Conservation (phyloP, 2,329 filamentous ascomycete species). For the Madurella mycetomatis region DNA sequence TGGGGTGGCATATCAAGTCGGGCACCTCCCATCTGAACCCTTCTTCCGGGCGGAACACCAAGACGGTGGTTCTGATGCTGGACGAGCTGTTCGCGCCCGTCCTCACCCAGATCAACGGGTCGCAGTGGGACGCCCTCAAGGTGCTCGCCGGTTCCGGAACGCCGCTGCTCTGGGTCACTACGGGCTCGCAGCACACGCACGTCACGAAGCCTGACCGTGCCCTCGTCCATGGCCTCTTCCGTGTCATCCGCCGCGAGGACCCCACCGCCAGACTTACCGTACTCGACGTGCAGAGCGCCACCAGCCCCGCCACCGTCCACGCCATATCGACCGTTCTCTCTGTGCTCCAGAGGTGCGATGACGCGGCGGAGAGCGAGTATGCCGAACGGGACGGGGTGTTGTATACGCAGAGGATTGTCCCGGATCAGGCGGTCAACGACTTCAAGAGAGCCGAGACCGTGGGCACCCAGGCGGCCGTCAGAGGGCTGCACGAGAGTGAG, state of each 20-base stretch:
- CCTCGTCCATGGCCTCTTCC: constrained; percentile 23
- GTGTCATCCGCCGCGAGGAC: constrained; percentile 23
- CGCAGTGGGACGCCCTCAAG: constrained; percentile 26
- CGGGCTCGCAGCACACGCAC: constrained; percentile 18
- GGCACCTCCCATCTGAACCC: neutral
- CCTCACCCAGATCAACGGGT: neutral
- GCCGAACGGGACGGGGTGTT: constrained; percentile 29
- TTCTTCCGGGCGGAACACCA: neutral
- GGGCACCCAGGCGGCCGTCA: constrained; percentile 8
- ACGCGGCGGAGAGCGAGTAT: constrained; percentile 27
- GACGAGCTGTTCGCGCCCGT: constrained; percentile 12
- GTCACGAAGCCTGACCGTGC: constrained; percentile 25
- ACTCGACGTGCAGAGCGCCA: constrained; percentile 20
- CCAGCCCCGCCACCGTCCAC: constrained; percentile 15
- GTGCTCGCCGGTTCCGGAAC: constrained; percentile 16
- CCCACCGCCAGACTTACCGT: neutral
- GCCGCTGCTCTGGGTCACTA: constrained; percentile 28
- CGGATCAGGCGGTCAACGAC: constrained; percentile 25
- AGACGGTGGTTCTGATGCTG: constrained; percentile 3
- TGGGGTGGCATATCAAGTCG: neutral
- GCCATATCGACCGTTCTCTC: constrained; percentile 21
- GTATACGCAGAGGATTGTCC: constrained; percentile 25
- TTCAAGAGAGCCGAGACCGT: constrained; percentile 12
- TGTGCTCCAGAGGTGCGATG: neutral
- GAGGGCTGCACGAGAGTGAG: constrained; percentile 14